phyloP scores from a whole-genome alignment of 1,284 basidiomycete species.

The Amylostereum areolatum region DNA sequence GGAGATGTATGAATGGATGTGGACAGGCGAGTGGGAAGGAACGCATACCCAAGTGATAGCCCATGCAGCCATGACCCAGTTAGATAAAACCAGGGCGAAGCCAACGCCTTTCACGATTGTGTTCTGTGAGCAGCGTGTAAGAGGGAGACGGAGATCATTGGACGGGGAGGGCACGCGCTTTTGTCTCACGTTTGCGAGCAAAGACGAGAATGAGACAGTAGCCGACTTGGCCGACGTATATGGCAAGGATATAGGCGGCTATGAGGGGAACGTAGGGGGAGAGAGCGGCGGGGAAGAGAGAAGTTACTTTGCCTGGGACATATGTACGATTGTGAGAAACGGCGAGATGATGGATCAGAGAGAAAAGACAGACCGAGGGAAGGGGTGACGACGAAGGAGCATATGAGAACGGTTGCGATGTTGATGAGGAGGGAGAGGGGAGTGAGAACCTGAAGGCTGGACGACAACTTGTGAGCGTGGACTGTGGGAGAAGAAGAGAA shows the following conservation, averaged over 20 bases:
- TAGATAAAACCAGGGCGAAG: conserved; percentile 69
- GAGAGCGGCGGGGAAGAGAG: conserved; percentile 62
- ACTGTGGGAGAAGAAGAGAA: neutral
- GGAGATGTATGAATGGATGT: neutral
- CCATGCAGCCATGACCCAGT: conserved; percentile 82
- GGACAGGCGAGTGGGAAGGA: neutral
- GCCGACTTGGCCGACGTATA: conserved; percentile 71
- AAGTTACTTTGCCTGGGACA: conserved; percentile 43
- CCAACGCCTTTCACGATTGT: conserved; percentile 76
- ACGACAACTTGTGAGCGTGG: neutral
- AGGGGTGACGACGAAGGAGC: conserved; percentile 48
- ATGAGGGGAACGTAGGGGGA: conserved; percentile 46
- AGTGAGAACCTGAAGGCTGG: conserved; percentile 69
- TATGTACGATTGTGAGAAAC: neutral
- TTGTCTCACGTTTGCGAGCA: conserved; percentile 73
- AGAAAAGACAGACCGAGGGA: conserved; percentile 35
- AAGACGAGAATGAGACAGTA: conserved; percentile 76
- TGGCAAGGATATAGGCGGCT: conserved; percentile 44
- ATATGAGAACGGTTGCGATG: conserved; percentile 55
- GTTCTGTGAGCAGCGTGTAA: conserved; percentile 28
- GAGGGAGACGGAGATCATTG: neutral
- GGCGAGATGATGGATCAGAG: neutral
- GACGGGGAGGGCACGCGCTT: conserved; percentile 36
- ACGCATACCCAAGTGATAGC: conserved; percentile 69
- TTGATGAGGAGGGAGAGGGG: conserved; percentile 73